Evolutionary conservation across 139 green algal genomes (phyloP), one percentile per base, ranked within the genome.

Genomic region (Coccomyxa sp.): DNA sequence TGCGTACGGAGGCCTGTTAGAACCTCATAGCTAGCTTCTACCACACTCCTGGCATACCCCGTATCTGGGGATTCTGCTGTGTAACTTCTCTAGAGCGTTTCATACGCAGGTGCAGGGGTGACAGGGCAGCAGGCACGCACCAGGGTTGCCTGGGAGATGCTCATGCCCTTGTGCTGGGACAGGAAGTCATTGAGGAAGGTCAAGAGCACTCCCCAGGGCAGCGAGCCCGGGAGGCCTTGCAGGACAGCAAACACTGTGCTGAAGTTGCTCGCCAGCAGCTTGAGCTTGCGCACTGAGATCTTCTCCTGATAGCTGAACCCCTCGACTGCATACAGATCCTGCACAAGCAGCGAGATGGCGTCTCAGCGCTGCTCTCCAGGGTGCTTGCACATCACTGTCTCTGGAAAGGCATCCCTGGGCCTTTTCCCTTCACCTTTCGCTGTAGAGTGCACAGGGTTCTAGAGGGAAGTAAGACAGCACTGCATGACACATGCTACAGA

Each of bases 101-200:
- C n/a, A n/a, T n/a, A n/a, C n/a, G n/a, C n/a, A n/a, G n/a, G n/a
- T n/a, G n/a, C n/a, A n/a, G n/a, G n/a, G n/a, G n/a, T n/a, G n/a
- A n/a, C n/a, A 96, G 73, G 82, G 44, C 44, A 58, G 44, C 44
- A 58, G 44, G 6, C 24, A 22, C 50, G 14, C n/a, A 89, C 78
- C 50, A 50, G 33, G 8, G 87, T 88, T 7, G 87, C 83, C 0
- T 27, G n/a, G 10, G 75, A 74, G 41, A 91, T 71, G 18, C 36
- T 68, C 14, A 91, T 41, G 2, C 85, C 79, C 74, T 89, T 88
- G 34, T 92, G 41, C 55, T 89, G 80, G 1, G 68, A 38, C 35
- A 97, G 85, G 86, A 90, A 97, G 83, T 97, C 94, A 71, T 93
- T 96, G 39, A 97, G 77, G 86, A 91, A 97, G 8, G 86, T 91